Conservation (phyloP, 2,329 filamentous ascomycete species). For the Ceratocystis albifundus region DNA sequence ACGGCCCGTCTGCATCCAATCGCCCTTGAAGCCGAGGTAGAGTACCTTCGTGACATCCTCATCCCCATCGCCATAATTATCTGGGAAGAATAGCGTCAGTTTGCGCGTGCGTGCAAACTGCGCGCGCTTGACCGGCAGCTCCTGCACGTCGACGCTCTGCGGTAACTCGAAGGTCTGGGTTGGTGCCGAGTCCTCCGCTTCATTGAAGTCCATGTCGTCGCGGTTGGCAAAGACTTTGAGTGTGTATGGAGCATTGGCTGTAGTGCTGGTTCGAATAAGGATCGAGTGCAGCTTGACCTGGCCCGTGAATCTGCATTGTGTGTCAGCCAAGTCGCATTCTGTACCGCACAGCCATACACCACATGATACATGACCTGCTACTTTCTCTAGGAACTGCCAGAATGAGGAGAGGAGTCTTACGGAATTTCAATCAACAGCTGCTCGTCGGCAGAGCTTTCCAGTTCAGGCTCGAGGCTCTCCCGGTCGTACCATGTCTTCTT, state of each 20-base stretch:
- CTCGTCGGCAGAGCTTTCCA: conserved; percentile 80
- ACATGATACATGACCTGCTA: no score
- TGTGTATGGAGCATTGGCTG: conserved; percentile 61
- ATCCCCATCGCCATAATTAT: conserved; percentile 74
- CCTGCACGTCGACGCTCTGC: conserved; percentile 71
- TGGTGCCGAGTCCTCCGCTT: conserved; percentile 55
- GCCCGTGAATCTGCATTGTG: conserved; percentile 63
- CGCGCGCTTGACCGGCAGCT: conserved; percentile 77
- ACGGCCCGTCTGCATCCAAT: conserved; percentile 72
- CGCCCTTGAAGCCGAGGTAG: conserved; percentile 87
- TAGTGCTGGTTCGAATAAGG: conserved; percentile 66
- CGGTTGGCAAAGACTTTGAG: conserved; percentile 82
- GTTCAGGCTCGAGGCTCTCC: conserved; percentile 56
- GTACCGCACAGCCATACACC: no score
- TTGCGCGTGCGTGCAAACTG: conserved; percentile 77
- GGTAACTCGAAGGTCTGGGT: conserved; percentile 69
- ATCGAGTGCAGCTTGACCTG: conserved; percentile 89
- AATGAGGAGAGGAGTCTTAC: conserved; percentile 38
- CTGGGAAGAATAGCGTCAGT: conserved; percentile 76
- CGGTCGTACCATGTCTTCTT: conserved; percentile 88
- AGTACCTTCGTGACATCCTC: conserved; percentile 67
- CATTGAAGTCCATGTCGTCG: conserved; percentile 72
- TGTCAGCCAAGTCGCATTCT: conserved; percentile 5
- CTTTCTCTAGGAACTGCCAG: no score
- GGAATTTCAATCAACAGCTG: conserved; percentile 88